Evolutionary conservation across 371 early-diverging fungal species (phyloP), one percentile per base, ranked within the genome.

Genomic region (Batkoa obscura): DNA sequence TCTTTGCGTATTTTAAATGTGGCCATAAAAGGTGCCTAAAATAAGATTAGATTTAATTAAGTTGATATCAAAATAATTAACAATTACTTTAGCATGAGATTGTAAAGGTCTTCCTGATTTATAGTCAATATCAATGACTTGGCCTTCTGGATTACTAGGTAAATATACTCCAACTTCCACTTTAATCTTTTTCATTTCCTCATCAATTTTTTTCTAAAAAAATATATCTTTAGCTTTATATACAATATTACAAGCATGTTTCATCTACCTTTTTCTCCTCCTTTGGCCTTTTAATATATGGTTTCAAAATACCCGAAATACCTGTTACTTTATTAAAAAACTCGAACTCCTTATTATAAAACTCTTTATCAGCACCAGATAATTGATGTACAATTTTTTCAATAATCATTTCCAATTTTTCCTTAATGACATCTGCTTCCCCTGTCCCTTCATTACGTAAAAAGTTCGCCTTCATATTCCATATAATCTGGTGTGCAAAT

Each of bases 381-480:
- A 98, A 75, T 0, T 76, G 72, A 0, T 65, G 59, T 6, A 84
- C 81, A 50, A 96, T 83, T 33, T 76, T 78, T 1, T 75, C 72
- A 59, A 90, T 86, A 38, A 98, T 81, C 6, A 81, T 72, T 48
- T 98, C 98, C 23, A 94, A 65, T 0, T 72, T 68, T 0, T 94
- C 90, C 60, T 94, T 93, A n/a, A 95, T 65, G 0, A 79, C 39
- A 63, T 88, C 90, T 69, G 69, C 78, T 68, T 69, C 80, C 63
- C 59, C 54, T 64, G 71, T 71, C 3, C 82, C 88, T 56, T 90
- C 89, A 63, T 90, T 88, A 70, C 78, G 84, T 76, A 60, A 95
- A 83, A 86, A 79, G 71, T 99, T 98, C 46, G 99, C 99, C 41
- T 93, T 85, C 92, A 99, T 95, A 65, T 99, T 99, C 99, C 99